phyloP scores from a whole-genome alignment of 1,284 basidiomycete species.

The Athelia sp. region DNA sequence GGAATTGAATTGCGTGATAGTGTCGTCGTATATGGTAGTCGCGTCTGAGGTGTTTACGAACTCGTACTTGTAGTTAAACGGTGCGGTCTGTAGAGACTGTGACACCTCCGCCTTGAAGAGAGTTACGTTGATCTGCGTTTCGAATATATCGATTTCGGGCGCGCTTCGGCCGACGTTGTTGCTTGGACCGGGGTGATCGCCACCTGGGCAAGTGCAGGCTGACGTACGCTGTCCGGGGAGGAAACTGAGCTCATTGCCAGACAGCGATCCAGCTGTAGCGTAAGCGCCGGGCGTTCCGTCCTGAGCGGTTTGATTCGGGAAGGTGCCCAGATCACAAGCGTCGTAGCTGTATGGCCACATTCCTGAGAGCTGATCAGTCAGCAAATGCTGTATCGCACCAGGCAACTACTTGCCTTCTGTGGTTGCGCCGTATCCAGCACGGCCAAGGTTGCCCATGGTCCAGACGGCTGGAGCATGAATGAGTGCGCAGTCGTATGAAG shows the following conservation, averaged over 20 bases:
- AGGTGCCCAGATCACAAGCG: constrained; percentile 79
- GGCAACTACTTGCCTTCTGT: constrained; percentile 37
- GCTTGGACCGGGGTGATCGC: constrained; percentile 79
- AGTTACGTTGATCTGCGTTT: constrained; percentile 54
- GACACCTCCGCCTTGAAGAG: constrained; percentile 62
- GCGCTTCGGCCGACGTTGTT: constrained; percentile 74
- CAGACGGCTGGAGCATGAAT: constrained; percentile 47
- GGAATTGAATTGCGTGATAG: constrained; percentile 52
- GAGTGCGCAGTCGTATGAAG: constrained; percentile 5
- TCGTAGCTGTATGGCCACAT: constrained; percentile 84
- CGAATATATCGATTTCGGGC: constrained; percentile 85
- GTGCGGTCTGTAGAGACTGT: constrained; percentile 78
- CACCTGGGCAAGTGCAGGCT: constrained; percentile 79
- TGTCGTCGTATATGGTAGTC: constrained; percentile 50
- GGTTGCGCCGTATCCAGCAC: constrained; percentile 66
- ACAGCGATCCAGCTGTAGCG: constrained; percentile 46
- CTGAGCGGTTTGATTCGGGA: constrained; percentile 66
- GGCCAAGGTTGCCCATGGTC: constrained; percentile 83
- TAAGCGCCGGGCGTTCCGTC: constrained; percentile 47
- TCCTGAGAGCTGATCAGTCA: constrained; percentile 14
- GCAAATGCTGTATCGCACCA: not conserved
- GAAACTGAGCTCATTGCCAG: constrained; percentile 44
- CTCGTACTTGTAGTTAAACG: constrained; percentile 68
- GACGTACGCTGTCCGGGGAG: constrained; percentile 79
- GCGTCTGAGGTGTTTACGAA: constrained; percentile 49